Evolutionary conservation across 352 stramenopile genomes (phyloP).

Genomic region (Phytophthora aleatoria): DNA sequence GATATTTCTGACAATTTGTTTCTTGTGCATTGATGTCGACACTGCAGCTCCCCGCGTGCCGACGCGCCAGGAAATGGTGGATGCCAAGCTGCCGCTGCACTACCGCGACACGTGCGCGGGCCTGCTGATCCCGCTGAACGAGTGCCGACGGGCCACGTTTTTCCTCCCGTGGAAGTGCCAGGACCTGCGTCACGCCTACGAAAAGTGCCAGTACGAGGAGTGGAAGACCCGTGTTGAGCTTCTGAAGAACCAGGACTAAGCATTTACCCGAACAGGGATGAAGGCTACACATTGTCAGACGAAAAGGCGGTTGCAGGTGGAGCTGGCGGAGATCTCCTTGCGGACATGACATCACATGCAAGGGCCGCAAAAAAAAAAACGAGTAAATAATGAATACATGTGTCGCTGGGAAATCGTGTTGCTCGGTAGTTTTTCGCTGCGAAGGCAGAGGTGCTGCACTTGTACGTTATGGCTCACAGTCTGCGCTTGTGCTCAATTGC

Average conservation of each 20-base stretch:
- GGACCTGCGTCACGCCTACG: conserved; percentile 97
- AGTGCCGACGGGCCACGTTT: conserved; percentile 93
- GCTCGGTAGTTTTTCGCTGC: conserved; percentile 7
- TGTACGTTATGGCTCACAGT: not conserved
- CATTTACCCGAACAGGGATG: not conserved
- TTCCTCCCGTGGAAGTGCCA: conserved; percentile 96
- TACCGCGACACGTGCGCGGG: conserved; percentile 97
- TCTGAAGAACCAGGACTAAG: conserved; percentile 76
- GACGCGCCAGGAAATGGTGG: conserved; percentile 92
- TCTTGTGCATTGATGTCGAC: not conserved
- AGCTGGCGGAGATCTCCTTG: conserved; percentile 4
- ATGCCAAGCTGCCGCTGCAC: conserved; percentile 92
- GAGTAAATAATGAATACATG: conserved; percentile 43
- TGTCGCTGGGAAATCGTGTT: conserved; percentile 19
- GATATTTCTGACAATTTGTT: conserved; percentile 9
- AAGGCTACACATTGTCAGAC: conserved; percentile 10
- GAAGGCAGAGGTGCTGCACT: conserved; percentile 2
- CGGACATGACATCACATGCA: not conserved
- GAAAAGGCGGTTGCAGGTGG: conserved; percentile 8
- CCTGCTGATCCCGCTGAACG: conserved; percentile 95
- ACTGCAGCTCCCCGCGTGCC: conserved; percentile 70
- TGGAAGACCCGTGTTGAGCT: conserved; percentile 87
- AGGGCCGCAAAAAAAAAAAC: conserved; percentile 11
- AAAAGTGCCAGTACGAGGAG: conserved; percentile 98
- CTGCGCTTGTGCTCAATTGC: not conserved